Base-by-base conservation (phyloP, 768 basidiomycete species). In the Russula abietina region DNA sequence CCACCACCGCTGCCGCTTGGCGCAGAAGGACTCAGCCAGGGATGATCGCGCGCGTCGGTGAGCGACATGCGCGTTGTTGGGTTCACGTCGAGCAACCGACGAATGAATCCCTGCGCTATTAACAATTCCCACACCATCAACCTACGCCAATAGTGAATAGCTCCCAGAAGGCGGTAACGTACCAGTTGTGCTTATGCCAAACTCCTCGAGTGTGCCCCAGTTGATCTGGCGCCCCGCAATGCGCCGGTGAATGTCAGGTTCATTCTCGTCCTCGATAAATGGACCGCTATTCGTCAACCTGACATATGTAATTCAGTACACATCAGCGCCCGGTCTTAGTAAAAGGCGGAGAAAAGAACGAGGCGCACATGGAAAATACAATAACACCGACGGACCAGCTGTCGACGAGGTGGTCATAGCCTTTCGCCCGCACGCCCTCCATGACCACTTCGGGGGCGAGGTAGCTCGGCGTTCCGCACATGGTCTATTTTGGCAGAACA, bases 331-430 rank as follows among this genome's bases (percentile, higher is more conserved):
- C 32, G 6, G 12, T 22, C 7, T 30, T 14, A 16, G 30, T n/a
- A 8, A 52, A 57, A 57, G 22, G n/a, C n/a, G n/a, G n/a, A n/a
- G 17, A 49, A 65, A 28, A 28, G n/a, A 26, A 16, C 9, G 30
- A 30, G 12, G 71, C 84, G 64, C 69, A 93, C 94, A 93, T 94
- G 26, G 88, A 88, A 69, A 88, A 98, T 1, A 98, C 83, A 57
- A 98, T 97, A 24, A 97, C 93, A 7, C 97, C 96, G 12, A 94
- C 83, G 51, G 92, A 95, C 94, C 94, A 99, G 65, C 91, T 93
- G 71, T 99, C 97, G 55, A 98, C 97, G 22, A 89, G 76, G 61
- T 87, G 83, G 69, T 89, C 87, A 70, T 99, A 98, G 3, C 94
- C 95, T 60, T 83, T 76, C 32, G 79, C 74, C 48, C 80, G 77